These are phyloP conservation scores for Ceratocystiopsis sp. DNA, from an alignment of 2,329 filamentous ascomycete genomes.

Conservation along the genomic window DNA sequence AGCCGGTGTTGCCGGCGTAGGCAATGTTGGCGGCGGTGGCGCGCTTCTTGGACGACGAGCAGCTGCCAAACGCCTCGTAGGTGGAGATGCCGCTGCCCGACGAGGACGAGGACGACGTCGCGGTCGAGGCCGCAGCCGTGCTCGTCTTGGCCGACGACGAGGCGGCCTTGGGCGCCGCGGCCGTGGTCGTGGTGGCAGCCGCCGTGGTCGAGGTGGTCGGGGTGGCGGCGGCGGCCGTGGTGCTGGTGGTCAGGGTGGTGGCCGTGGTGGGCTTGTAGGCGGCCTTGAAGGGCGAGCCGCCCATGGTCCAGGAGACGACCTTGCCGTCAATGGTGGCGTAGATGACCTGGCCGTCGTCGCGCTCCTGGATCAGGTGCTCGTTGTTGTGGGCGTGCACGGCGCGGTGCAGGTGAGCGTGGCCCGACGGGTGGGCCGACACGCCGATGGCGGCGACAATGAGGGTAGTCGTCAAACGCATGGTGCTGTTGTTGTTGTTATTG, in stretches of 20 bases:
- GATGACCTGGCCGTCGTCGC: conserved; percentile 10
- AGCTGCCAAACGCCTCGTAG: conserved; percentile 18
- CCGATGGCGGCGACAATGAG: conserved; percentile 17
- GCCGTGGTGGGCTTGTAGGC: conserved; percentile 11
- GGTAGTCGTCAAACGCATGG: conserved; percentile 13
- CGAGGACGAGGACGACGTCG: conserved; percentile 33
- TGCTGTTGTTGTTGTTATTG: neutral
- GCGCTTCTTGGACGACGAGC: conserved; percentile 23
- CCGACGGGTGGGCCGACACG: conserved; percentile 18
- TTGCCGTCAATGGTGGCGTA: conserved; percentile 14
- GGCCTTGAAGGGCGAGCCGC: conserved; percentile 13
- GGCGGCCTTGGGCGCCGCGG: neutral
- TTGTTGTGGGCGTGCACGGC: conserved; percentile 14
- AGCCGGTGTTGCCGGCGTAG: conserved; percentile 30
- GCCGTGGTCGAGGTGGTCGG: conserved; percentile 13
- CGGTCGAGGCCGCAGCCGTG: neutral
- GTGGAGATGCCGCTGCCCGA: conserved; percentile 28
- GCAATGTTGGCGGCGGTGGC: conserved; percentile 28
- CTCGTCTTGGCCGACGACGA: neutral
- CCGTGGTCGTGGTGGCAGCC: conserved; percentile 45
- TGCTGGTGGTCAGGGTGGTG: conserved; percentile 6
- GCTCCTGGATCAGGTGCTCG: conserved; percentile 5
- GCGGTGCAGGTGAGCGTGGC: conserved; percentile 20
- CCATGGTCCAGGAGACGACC: conserved; percentile 14
- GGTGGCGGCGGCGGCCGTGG: conserved; percentile 4